Percentiles rank a stretch among this genome's conserved stretches.
These are phyloP conservation scores for Poa pratensis DNA, from an alignment of 176 grass and related monocot genomes.

Conservation along the genomic window DNA sequence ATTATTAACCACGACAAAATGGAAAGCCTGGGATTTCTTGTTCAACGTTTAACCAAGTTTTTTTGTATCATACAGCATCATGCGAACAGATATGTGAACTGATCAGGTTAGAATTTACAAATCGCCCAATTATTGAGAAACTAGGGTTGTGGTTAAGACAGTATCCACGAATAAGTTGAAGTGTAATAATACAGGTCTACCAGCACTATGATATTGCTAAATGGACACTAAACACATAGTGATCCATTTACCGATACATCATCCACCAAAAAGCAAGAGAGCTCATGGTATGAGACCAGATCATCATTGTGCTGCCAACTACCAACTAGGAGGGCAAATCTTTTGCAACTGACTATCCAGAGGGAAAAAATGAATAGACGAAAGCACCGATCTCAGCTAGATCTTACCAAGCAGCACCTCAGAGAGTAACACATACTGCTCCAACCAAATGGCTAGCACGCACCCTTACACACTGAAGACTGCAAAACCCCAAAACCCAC, in stretches of 20 bases:
- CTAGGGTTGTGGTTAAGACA: not conserved
- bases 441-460: not conserved
- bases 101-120: slow-evolving; percentile 3
- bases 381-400: not conserved
- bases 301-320: not conserved
- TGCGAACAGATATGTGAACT: not conserved
- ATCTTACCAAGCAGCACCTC: not conserved
- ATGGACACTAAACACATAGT: not conserved
- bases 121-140: not conserved
- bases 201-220: not conserved
- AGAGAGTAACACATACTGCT: not conserved
- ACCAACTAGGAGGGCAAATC: slow-evolving; percentile 5
- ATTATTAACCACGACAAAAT: slow-evolving; percentile 31
- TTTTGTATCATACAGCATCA: not conserved
- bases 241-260: not conserved
- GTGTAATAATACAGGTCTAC: not conserved
- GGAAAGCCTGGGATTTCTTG: not conserved
- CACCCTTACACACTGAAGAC: not conserved
- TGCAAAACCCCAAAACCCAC: slow-evolving; percentile 15
- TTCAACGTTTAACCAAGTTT: slow-evolving; percentile 3
- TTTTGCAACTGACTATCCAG: slow-evolving; percentile 3
- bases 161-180: not conserved
- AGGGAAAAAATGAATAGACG: not conserved
- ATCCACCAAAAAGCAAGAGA: slow-evolving; percentile 14
- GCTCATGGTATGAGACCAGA: not conserved